Percentiles rank a stretch among this genome's conserved stretches.
phyloP scores from a whole-genome alignment of 2,329 filamentous ascomycete genomes.

The Neofusicoccum kwambonambiense region DNA sequence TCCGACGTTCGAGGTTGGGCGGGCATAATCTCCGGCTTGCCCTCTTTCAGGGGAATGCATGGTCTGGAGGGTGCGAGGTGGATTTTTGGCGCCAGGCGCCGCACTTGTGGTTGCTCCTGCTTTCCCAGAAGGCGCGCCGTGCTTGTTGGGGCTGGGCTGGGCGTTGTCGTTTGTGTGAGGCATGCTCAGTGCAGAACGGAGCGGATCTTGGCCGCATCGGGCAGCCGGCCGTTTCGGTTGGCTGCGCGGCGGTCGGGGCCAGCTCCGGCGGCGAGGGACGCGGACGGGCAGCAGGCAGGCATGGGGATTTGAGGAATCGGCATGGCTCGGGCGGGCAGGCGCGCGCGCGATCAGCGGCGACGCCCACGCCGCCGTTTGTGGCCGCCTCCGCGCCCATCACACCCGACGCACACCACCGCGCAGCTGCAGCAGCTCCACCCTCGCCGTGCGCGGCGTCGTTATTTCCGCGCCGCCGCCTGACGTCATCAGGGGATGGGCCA shows the following conservation, averaged over 20 bases:
- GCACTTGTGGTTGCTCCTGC: too few species aligned
- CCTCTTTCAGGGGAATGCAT: constrained; percentile 2
- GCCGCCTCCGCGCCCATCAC: neutral
- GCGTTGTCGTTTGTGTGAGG: neutral
- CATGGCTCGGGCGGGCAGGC: too few species aligned
- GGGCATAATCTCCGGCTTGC: neutral
- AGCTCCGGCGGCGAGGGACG: neutral
- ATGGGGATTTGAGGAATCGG: neutral
- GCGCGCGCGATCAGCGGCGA: too few species aligned
- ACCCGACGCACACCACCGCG: neutral
- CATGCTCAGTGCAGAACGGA: neutral
- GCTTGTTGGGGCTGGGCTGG: neutral
- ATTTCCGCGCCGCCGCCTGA: neutral
- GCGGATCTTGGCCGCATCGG: neutral
- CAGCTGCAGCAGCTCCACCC: neutral
- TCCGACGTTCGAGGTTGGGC: constrained; percentile 10
- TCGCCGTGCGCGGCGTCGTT: neutral
- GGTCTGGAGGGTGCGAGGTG: neutral
- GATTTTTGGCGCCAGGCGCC: neutral
- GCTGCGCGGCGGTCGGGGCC: constrained; percentile 3
- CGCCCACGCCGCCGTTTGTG: too few species aligned
- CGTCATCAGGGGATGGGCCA: neutral
- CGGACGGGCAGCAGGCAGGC: neutral
- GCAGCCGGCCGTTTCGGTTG: constrained; percentile 1
- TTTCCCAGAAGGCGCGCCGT: neutral